phyloP scores from a whole-genome alignment of 192 early-diverging fungal species.

The Linnemannia schmuckeri region DNA sequence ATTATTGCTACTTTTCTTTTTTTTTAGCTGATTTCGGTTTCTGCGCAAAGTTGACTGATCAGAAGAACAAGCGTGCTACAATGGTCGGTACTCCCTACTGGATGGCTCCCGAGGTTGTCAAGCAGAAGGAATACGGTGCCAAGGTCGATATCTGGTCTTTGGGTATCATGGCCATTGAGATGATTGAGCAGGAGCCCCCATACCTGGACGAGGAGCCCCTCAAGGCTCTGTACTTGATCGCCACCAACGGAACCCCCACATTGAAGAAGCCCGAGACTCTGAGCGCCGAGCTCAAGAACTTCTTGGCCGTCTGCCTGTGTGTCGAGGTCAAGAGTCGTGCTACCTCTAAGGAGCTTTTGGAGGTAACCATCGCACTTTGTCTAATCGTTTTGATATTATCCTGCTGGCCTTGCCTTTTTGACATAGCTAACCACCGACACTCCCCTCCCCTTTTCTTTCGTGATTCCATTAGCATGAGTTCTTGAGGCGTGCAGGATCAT shows the following conservation, averaged over 20 bases:
- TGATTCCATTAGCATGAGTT: conserved; percentile 76
- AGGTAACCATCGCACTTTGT: conserved; percentile 55
- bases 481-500: conserved; percentile 56
- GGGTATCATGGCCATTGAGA: conserved; percentile 98
- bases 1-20: conserved; percentile 16
- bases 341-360: conserved; percentile 80
- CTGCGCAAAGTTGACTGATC: conserved; percentile 90
- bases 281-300: conserved; percentile 84
- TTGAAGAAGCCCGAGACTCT: conserved; percentile 88
- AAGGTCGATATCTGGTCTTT: conserved; percentile 94
- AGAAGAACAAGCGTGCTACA: conserved; percentile 85
- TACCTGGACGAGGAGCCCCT: conserved; percentile 96
- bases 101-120: conserved; percentile 90
- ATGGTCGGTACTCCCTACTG: conserved; percentile 94
- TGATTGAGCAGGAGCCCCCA: conserved; percentile 97
- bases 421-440: background rate
- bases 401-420: background rate
- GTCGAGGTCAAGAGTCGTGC: conserved; percentile 90
- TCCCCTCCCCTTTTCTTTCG: conserved; percentile 7
- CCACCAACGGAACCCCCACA: conserved; percentile 95
- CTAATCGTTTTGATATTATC: background rate
- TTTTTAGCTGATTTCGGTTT: conserved; percentile 92
- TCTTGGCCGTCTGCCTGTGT: conserved; percentile 88
- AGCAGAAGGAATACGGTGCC: conserved; percentile 82
- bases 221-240: conserved; percentile 95